Conservation (phyloP, 1,139 yeast genomes). For the Yarrowia galli region DNA sequence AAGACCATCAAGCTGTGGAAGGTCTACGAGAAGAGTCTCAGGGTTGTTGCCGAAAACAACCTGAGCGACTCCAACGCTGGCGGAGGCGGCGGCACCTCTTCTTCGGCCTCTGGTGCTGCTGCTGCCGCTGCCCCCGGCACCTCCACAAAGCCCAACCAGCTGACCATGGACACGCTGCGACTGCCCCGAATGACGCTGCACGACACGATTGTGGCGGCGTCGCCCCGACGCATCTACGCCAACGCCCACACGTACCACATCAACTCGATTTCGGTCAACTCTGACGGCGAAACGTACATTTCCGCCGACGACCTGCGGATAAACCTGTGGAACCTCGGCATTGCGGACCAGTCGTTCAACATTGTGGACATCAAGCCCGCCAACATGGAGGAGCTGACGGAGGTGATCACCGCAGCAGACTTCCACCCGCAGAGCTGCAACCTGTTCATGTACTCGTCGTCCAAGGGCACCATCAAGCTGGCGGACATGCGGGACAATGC, state of each 20-base stretch:
- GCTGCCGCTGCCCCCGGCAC: slow-evolving; percentile 40
- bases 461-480: slow-evolving; percentile 93
- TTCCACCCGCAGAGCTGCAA: slow-evolving; percentile 95
- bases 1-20: slow-evolving; percentile 98
- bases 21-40: slow-evolving; percentile 87
- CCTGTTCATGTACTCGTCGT: slow-evolving; percentile 93
- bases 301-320: slow-evolving; percentile 94
- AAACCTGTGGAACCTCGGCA: slow-evolving; percentile 93
- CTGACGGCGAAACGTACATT: slow-evolving; percentile 95
- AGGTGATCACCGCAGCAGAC: slow-evolving; percentile 97
- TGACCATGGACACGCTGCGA: slow-evolving; percentile 57
- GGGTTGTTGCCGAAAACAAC: slow-evolving; percentile 91
- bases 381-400: slow-evolving; percentile 98
- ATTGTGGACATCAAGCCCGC: slow-evolving; percentile 98
- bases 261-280: slow-evolving; percentile 91
- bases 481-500: slow-evolving; percentile 98
- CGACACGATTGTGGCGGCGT: slow-evolving; percentile 93
- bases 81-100: not conserved
- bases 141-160: slow-evolving; percentile 44
- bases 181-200: slow-evolving; percentile 89
- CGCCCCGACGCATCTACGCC: slow-evolving; percentile 88
- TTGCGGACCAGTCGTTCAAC: slow-evolving; percentile 92
- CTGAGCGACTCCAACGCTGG: slow-evolving; percentile 55
- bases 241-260: slow-evolving; percentile 99
- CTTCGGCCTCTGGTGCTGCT: slow-evolving; percentile 39